Evolutionary conservation across 176 grass and related monocot genomes (phyloP).

Genomic region (Ampelocalamus luodianensis): DNA sequence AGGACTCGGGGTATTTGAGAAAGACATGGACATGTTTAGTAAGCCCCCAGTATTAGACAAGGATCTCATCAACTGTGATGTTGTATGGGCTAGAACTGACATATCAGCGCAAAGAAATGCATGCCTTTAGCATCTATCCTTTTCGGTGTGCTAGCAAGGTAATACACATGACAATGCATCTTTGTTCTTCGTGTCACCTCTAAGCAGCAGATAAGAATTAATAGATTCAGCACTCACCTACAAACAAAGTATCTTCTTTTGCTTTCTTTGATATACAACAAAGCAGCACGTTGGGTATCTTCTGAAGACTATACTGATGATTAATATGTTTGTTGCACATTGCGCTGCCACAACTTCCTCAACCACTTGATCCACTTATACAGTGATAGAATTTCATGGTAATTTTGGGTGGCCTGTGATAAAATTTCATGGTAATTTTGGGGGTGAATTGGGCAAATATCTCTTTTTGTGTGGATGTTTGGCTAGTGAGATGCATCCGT

Average conservation of each 20-base stretch:
- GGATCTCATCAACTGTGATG: too few relatives aligned
- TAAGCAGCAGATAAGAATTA: too few relatives aligned
- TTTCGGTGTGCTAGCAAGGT: too few relatives aligned
- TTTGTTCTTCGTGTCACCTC: neutral
- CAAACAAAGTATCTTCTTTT: neutral
- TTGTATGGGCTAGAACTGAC: too few relatives aligned
- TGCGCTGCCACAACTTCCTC: neutral
- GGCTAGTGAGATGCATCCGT: slow-evolving; percentile 27
- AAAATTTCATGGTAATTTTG: neutral
- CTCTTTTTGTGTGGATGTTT: neutral
- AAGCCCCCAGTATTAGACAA: too few relatives aligned
- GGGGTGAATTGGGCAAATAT: neutral
- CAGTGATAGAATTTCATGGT: neutral
- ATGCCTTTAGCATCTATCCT: too few relatives aligned
- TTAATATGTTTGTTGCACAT: neutral
- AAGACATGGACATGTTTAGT: too few relatives aligned
- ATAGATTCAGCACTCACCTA: neutral
- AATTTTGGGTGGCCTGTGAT: neutral
- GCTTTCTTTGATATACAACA: neutral
- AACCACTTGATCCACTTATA: neutral
- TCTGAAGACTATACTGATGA: neutral
- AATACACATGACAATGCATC: too few relatives aligned
- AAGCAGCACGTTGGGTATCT: neutral
- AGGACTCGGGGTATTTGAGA: too few relatives aligned
- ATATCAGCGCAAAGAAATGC: too few relatives aligned